These are phyloP conservation scores for Raddia distichophylla DNA, from an alignment of 176 grass and related monocot species.

Conservation along the genomic window DNA sequence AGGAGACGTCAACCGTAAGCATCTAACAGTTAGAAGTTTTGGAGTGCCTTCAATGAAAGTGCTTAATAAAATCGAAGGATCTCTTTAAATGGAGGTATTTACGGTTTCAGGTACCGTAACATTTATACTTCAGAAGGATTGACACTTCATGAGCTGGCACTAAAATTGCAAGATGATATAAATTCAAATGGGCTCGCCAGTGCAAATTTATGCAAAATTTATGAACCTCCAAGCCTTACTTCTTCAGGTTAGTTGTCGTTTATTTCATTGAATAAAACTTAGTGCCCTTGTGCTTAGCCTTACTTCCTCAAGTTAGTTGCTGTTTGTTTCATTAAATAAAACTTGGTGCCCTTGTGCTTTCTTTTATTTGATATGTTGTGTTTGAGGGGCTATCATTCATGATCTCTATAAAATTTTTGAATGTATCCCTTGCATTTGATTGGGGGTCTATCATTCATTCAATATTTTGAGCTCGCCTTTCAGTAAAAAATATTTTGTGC, in stretches of 20 bases:
- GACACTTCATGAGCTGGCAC: constrained; percentile 72
- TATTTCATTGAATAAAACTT: constrained; percentile 34
- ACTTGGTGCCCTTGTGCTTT: constrained; percentile 8
- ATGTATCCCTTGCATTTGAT: not conserved
- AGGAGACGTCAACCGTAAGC: constrained; percentile 74
- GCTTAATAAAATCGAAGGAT: constrained; percentile 25
- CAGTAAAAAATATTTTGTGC: not conserved
- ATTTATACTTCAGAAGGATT: constrained; percentile 81
- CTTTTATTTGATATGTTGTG: constrained; percentile 28
- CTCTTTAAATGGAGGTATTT: constrained; percentile 16
- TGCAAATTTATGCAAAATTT: constrained; percentile 28
- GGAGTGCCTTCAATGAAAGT: not conserved
- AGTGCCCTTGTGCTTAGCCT: constrained; percentile 13
- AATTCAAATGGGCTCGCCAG: constrained; percentile 41
- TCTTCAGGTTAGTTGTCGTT: constrained; percentile 49
- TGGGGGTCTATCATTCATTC: too few species aligned
- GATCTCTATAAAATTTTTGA: constrained; percentile 12
- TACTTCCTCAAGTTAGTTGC: constrained; percentile 54
- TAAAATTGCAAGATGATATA: constrained; percentile 51
- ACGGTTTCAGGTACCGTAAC: constrained; percentile 61
- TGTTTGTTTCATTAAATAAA: constrained; percentile 37
- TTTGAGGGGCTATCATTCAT: constrained; percentile 25
- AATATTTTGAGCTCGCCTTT: too few species aligned
- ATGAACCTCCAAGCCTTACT: constrained; percentile 49
- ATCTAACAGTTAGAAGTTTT: constrained; percentile 26